A percentile compares a stretch with the other conserved stretches of the same genome.
phyloP scores from a whole-genome alignment of 2,329 filamentous ascomycete genomes.

The Septoria linicola region DNA sequence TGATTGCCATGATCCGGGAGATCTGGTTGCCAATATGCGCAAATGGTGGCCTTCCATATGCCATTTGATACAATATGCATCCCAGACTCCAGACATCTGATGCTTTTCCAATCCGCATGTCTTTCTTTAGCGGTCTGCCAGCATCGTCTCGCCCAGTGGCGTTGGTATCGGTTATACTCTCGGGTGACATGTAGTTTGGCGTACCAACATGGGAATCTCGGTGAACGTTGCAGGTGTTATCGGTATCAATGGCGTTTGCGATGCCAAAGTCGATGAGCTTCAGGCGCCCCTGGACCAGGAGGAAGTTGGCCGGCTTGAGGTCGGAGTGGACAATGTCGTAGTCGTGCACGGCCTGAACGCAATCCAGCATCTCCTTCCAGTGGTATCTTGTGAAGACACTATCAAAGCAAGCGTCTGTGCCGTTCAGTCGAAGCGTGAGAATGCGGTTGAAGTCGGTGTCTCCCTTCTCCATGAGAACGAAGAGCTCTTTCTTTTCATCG shows the following conservation, averaged over 20 bases:
- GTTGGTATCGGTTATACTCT: conserved; percentile 86
- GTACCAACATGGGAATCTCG: conserved; percentile 93
- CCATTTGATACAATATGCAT: conserved; percentile 97
- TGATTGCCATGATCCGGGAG: conserved; percentile 81
- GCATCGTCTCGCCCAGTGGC: conserved; percentile 48
- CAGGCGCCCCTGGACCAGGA: conserved; percentile 82
- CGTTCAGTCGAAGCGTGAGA: conserved; percentile 67
- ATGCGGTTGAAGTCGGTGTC: conserved; percentile 90
- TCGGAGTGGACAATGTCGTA: conserved; percentile 95
- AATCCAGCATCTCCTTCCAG: conserved; percentile 99
- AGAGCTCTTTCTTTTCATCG: conserved; percentile 78
- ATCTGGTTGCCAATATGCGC: conserved; percentile 87
- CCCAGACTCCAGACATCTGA: conserved; percentile 95
- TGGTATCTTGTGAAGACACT: conserved; percentile 92
- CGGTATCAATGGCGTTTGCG: conserved; percentile 91
- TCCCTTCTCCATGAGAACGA: conserved; percentile 94
- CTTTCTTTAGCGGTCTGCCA: conserved; percentile 58
- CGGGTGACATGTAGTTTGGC: conserved; percentile 97
- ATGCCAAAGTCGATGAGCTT: conserved; percentile 99
- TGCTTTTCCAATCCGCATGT: conserved; percentile 95
- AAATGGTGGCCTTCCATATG: conserved; percentile 94
- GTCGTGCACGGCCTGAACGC: conserved; percentile 82
- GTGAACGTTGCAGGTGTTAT: conserved; percentile 96
- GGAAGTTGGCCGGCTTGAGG: conserved; percentile 94
- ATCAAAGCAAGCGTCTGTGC: conserved; percentile 73